These are phyloP conservation scores for Pyrenophora seminiperda DNA, from an alignment of 2,329 filamentous ascomycete genomes.

Conservation along the genomic window DNA sequence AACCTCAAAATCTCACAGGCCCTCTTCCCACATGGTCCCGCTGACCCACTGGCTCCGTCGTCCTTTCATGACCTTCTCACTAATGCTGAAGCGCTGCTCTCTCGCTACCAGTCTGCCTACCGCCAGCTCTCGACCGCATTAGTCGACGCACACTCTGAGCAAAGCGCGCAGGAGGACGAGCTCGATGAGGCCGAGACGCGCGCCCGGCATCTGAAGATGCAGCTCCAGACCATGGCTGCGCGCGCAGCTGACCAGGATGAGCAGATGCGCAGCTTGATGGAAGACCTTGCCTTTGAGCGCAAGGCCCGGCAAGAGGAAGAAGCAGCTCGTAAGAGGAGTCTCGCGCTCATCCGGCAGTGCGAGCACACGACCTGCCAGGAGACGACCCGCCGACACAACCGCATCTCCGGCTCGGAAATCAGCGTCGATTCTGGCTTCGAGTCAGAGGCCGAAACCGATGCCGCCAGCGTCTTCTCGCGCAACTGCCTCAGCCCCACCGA, in stretches of 20 bases:
- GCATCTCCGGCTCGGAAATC: conserved; percentile 41
- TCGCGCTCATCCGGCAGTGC: conserved; percentile 34
- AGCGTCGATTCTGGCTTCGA: conserved; percentile 64
- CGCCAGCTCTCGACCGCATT: conserved; percentile 51
- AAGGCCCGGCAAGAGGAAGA: conserved; percentile 43
- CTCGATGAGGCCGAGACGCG: conserved; percentile 64
- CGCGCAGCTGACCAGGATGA: conserved; percentile 61
- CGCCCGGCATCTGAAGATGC: conserved; percentile 62
- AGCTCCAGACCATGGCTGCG: conserved; percentile 64
- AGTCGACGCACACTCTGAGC: conserved; percentile 58
- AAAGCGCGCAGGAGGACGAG: conserved; percentile 64
- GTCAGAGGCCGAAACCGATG: conserved; percentile 60
- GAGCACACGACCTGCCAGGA: conserved; percentile 25
- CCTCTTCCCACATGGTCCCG: conserved; percentile 59
- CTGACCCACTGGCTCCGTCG: conserved; percentile 57
- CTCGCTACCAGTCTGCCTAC: conserved; percentile 62
- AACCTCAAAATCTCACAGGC: conserved; percentile 60
- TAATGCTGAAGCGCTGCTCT: conserved; percentile 61
- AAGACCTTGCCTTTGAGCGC: conserved; percentile 44
- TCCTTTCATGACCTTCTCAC: conserved; percentile 62
- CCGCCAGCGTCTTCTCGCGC: conserved; percentile 49
- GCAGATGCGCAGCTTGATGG: conserved; percentile 52
- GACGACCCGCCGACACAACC: conserved; percentile 39
- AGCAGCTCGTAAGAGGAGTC: conserved; percentile 39
- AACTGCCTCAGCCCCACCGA: conserved; percentile 46